These are phyloP conservation scores for Nevesoporus exiguus DNA, from an alignment of 768 basidiomycete species.

Conservation along the genomic window DNA sequence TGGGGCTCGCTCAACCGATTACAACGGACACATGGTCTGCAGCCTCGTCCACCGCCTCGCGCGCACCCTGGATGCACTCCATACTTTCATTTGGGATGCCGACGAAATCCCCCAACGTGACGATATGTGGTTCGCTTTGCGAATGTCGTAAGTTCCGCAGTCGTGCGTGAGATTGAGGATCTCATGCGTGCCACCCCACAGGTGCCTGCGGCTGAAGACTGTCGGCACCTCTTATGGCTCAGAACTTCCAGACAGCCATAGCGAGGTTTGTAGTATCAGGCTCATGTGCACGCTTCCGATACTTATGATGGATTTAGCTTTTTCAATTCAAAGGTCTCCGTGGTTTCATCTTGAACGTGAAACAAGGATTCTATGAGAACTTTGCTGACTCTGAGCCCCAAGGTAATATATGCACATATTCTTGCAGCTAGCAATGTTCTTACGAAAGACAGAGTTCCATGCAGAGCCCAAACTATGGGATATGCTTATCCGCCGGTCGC, in stretches of 20 bases:
- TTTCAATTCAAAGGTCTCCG: conserved; percentile 64
- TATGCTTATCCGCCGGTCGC: conserved; percentile 65
- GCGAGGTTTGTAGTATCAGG: conserved; percentile 48
- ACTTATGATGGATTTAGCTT: conserved; percentile 40
- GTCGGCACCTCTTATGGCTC: conserved; percentile 63
- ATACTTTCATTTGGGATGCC: conserved; percentile 68
- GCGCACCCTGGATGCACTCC: conserved; percentile 57
- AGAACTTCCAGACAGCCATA: conserved; percentile 52
- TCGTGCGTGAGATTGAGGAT: neutral
- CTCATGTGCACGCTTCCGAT: neutral
- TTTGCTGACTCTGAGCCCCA: conserved; percentile 52
- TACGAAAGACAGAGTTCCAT: conserved; percentile 19
- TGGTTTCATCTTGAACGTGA: conserved; percentile 60
- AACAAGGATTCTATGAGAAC: conserved; percentile 58
- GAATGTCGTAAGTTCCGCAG: conserved; percentile 49
- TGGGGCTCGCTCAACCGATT: conserved; percentile 13
- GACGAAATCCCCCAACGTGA: conserved; percentile 63
- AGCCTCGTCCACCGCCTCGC: conserved; percentile 50
- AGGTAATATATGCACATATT: conserved; percentile 37
- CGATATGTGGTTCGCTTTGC: conserved; percentile 76
- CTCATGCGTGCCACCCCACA: conserved; percentile 25
- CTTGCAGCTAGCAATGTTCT: neutral
- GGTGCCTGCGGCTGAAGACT: conserved; percentile 63
- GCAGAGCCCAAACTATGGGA: conserved; percentile 49
- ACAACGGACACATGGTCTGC: conserved; percentile 39